These are phyloP conservation scores for Nemania diffusa DNA, from an alignment of 2,329 filamentous ascomycete species.

Conservation along the genomic window DNA sequence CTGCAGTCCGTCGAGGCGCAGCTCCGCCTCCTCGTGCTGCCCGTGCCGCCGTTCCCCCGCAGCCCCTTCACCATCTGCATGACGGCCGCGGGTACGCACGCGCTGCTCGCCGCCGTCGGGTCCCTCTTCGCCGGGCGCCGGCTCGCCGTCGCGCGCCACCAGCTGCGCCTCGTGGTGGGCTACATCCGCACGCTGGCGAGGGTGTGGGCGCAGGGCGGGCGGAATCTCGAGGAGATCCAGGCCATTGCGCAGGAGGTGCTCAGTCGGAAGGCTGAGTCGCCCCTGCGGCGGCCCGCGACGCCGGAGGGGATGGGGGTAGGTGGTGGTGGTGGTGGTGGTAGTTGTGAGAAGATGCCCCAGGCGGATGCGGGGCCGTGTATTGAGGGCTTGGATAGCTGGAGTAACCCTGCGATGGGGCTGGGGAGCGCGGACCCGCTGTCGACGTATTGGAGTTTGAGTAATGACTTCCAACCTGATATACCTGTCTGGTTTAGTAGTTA, in stretches of 20 bases:
- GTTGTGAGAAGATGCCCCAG: not conserved
- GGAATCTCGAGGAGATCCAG: slow-evolving; percentile 35
- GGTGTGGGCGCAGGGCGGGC: slow-evolving; percentile 35
- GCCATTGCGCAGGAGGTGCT: slow-evolving; percentile 35
- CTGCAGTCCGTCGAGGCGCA: slow-evolving; percentile 37
- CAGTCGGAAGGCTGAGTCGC: slow-evolving; percentile 13
- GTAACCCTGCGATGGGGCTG: slow-evolving; percentile 6
- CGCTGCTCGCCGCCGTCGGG: slow-evolving; percentile 32
- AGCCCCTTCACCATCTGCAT: slow-evolving; percentile 39
- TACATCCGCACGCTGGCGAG: slow-evolving; percentile 31
- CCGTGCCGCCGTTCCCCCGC: slow-evolving; percentile 29
- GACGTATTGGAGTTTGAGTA: slow-evolving; percentile 27
- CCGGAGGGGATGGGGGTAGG: not conserved
- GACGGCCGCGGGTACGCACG: slow-evolving; percentile 33
- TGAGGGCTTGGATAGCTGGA: slow-evolving; percentile 29
- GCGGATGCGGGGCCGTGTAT: slow-evolving; percentile 5
- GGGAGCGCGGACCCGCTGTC: slow-evolving; percentile 21
- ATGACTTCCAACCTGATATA: slow-evolving; percentile 34
- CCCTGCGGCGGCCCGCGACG: not conserved
- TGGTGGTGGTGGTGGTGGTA: not conserved
- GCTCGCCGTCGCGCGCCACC: slow-evolving; percentile 33
- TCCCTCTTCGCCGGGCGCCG: slow-evolving; percentile 31
- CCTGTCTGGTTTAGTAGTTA: slow-evolving; percentile 35
- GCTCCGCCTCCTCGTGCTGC: slow-evolving; percentile 33
- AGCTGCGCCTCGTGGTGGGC: slow-evolving; percentile 35